These are phyloP conservation scores for Citrullus mucosospermus DNA, from an alignment of 306 rosid genomes.

Conservation along the genomic window DNA sequence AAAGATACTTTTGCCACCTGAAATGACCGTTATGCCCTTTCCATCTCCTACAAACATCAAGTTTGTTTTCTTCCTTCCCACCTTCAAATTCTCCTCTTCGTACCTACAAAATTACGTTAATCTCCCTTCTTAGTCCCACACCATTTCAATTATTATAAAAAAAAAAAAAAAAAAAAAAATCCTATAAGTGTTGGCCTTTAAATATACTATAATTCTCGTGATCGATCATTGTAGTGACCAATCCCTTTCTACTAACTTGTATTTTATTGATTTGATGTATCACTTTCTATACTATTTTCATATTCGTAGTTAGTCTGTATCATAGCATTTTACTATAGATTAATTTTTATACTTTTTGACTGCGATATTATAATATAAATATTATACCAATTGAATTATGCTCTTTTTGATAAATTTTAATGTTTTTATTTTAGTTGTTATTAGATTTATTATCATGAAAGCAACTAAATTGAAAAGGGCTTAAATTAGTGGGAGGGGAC, in stretches of 20 bases:
- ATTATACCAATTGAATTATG: no score
- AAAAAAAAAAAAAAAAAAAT: no score
- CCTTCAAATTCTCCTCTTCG: slow-evolving; percentile 63
- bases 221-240: neutral
- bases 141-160: slow-evolving; percentile 8
- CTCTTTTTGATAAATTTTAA: neutral
- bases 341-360: no score
- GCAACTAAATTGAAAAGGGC: neutral
- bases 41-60: slow-evolving; percentile 93
- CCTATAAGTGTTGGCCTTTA: neutral
- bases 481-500: neutral
- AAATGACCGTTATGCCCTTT: slow-evolving; percentile 50
- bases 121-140: neutral
- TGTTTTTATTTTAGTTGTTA: neutral
- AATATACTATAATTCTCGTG: neutral
- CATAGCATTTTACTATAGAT: neutral
- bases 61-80: slow-evolving; percentile 74
- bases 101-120: slow-evolving; percentile 28
- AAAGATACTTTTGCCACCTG: slow-evolving; percentile 39
- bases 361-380: no score
- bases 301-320: neutral
- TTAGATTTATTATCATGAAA: neutral
- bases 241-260: no score
- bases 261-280: no score
- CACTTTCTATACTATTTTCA: neutral